Evolutionary conservation across 805 yeast genomes (phyloP), one percentile per base, ranked within the genome.

Genomic region (Metschnikowia gruessii): DNA sequence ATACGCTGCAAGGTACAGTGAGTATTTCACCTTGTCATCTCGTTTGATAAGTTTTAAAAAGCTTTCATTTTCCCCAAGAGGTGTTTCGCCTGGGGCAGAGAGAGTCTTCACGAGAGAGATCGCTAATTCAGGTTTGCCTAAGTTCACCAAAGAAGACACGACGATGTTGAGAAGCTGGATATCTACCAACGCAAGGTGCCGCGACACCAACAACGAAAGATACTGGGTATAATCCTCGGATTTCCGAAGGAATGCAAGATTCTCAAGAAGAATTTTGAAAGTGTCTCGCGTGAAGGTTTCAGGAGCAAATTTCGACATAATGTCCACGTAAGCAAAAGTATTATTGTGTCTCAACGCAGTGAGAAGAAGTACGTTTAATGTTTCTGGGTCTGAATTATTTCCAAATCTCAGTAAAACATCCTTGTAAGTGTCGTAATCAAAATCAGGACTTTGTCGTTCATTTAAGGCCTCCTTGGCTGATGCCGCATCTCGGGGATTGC

Each of bases 341-440:
- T 60, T 48, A 2, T 55, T 46, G 49, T 70, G 69, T 43, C 70
- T 53, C 7, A 65, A 50, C 1, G 72, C 69, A 37, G 53, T 56
- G 33, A 57, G 51, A 11, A 68, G 52, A n/a, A 68, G 53, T 17
- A 54, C 50, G 43, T 67, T 66, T 26, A 50, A 52, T 3, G 62
- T 60, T 24, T 54, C 61, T 10, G 57, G 47, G 16, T 48, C 48
- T 4, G 47, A 22, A 8, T 36, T 37, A 6, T 46, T 43, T 8
- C 45, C 49, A 34, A 54, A 56, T 33, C 42, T 56, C 39, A 28
- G 51, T 17, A 44, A 46, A 16, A 60, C 52, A 43, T 54, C 58
- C 13, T 49, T 42, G 48, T 59, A 65, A 2, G 60, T 51, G 1
- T 50, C 43, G 49, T 43, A 52, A 28, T 62, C 53, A 42, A 70